Evolutionary conservation across 331 rosid genomes (phyloP).

Genomic region (Malus hybrid): DNA sequence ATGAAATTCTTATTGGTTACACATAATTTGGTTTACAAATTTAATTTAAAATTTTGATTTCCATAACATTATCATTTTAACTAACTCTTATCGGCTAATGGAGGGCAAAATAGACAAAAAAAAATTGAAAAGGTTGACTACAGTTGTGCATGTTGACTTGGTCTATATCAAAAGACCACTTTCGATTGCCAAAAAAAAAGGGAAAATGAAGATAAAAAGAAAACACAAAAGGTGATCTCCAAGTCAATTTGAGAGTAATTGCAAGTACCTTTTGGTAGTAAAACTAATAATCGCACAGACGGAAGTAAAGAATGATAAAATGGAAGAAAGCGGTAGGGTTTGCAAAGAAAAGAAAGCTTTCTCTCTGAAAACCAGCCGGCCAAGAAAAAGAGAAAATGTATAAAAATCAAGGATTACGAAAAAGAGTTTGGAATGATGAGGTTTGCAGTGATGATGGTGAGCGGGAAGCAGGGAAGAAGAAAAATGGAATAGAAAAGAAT

Average conservation of each 20-base stretch:
- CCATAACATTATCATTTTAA: no score
- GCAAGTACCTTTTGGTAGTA: constrained; percentile 25
- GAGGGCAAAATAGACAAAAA: no score
- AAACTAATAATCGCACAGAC: constrained; percentile 23
- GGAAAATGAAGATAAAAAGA: constrained; percentile 1
- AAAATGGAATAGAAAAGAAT: constrained; percentile 14
- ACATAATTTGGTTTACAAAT: no score
- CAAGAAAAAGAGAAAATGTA: constrained; percentile 1
- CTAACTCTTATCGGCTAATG: no score
- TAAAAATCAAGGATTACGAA: neutral
- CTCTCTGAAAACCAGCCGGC: constrained; percentile 23
- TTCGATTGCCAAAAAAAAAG: no score
- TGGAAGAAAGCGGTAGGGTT: constrained; percentile 19
- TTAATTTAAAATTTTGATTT: no score
- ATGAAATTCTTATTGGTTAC: no score
- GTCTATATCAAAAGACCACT: no score
- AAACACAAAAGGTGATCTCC: constrained; percentile 13
- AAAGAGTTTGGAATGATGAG: constrained; percentile 42
- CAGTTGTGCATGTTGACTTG: no score
- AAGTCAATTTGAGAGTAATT: constrained; percentile 37
- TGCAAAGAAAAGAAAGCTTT: constrained; percentile 11
- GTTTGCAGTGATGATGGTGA: constrained; percentile 44
- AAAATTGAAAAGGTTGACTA: no score
- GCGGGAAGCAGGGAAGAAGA: constrained; percentile 37
- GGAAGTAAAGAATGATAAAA: constrained; percentile 19